These are phyloP conservation scores for Penicillium sp. DNA, from an alignment of 2,329 filamentous ascomycete species.

Conservation along the genomic window DNA sequence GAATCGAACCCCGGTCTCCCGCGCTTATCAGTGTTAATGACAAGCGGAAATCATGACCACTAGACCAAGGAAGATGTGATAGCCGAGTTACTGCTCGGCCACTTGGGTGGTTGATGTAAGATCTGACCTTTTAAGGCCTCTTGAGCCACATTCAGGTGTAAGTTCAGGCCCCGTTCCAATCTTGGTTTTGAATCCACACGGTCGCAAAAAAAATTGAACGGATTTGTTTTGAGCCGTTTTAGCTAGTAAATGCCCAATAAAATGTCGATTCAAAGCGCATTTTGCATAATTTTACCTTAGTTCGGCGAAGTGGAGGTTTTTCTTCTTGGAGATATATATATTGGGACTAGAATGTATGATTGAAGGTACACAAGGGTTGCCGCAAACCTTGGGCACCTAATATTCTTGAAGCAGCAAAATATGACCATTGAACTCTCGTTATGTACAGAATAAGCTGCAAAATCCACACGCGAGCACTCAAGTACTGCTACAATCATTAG, in stretches of 20 bases:
- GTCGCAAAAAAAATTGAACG: background rate
- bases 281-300: background rate
- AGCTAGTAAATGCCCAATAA: background rate
- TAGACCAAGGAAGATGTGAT: slow-evolving; percentile 29
- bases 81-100: too few relatives aligned
- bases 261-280: background rate
- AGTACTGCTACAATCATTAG: background rate
- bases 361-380: background rate
- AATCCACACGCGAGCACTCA: background rate
- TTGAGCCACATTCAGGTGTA: too few relatives aligned
- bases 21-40: slow-evolving; percentile 32
- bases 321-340: background rate
- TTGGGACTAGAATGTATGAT: background rate
- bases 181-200: background rate
- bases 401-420: too few relatives aligned
- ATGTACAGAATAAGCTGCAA: too few relatives aligned
- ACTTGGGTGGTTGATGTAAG: slow-evolving; percentile 3
- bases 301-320: background rate
- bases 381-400: background rate
- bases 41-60: slow-evolving; percentile 42
- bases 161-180: too few relatives aligned
- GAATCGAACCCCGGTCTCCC: slow-evolving; percentile 40
- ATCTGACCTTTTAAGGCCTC: too few relatives aligned
- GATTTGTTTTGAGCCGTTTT: background rate
- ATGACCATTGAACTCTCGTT: too few relatives aligned